Percentiles rank a stretch among this genome's conserved stretches.
Conservation (phyloP, 2,329 filamentous ascomycete genomes). For the Helotiales sp. region DNA sequence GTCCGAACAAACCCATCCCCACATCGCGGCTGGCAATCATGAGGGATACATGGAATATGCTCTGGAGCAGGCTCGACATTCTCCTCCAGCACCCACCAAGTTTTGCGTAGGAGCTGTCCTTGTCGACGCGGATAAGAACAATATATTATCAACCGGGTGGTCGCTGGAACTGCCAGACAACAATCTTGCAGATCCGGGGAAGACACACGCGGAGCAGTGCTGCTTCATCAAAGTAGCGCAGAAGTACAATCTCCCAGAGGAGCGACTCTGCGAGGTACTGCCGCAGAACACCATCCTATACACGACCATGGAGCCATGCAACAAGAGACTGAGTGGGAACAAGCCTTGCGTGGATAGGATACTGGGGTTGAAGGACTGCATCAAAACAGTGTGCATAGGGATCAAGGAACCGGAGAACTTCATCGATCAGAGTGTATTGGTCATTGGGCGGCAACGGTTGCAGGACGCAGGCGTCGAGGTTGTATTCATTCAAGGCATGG, state of each 20-base stretch:
- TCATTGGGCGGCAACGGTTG: conserved; percentile 48
- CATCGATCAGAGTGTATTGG: conserved; percentile 68
- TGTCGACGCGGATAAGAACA: conserved; percentile 59
- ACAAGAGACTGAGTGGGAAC: conserved; percentile 54
- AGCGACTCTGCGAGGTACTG: conserved; percentile 55
- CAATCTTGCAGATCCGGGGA: conserved; percentile 44
- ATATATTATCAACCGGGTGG: conserved; percentile 78
- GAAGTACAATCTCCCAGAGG: conserved; percentile 52
- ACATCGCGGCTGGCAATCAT: conserved; percentile 33
- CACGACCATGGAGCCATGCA: conserved; percentile 31
- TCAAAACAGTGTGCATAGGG: not conserved
- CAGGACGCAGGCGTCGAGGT: not conserved
- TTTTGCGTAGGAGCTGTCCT: conserved; percentile 91
- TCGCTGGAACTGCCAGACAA: conserved; percentile 74
- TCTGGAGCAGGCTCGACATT: conserved; percentile 73
- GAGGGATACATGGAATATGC: conserved; percentile 67
- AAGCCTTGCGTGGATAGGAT: not conserved
- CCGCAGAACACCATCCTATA: not conserved
- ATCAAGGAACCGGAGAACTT: conserved; percentile 71
- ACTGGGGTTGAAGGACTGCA: not conserved
- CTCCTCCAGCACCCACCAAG: conserved; percentile 84
- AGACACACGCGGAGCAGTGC: not conserved
- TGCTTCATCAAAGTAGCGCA: not conserved
- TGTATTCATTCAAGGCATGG: not conserved
- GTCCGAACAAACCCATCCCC: conserved; percentile 27